These are phyloP conservation scores for Citeromyces matritensis DNA, from an alignment of 805 yeast genomes.

Conservation along the genomic window DNA sequence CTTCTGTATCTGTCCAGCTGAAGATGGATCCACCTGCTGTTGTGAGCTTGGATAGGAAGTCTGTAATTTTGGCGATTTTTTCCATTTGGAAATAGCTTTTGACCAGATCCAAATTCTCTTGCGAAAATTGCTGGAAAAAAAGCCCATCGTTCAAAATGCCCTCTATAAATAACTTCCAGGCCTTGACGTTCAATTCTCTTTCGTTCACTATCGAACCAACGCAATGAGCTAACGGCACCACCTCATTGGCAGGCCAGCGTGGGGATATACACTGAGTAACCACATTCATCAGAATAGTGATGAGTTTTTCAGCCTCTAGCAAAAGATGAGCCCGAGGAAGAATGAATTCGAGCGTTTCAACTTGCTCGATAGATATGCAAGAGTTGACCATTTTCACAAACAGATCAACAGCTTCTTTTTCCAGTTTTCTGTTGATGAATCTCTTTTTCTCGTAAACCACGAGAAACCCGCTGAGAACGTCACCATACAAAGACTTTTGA, in stretches of 20 bases:
- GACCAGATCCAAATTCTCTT: too few species aligned
- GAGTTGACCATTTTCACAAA: conserved; percentile 10
- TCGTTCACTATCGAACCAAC: conserved; percentile 10
- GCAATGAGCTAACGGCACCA: too few species aligned
- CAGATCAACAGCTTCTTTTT: conserved; percentile 20
- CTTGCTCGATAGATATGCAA: too few species aligned
- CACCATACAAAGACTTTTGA: conserved; percentile 17
- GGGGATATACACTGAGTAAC: too few species aligned
- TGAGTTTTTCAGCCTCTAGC: too few species aligned
- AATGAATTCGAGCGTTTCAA: too few species aligned
- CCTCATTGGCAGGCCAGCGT: too few species aligned
- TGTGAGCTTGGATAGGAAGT: conserved; percentile 23
- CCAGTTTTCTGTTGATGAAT: too few species aligned
- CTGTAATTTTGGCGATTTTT: conserved; percentile 40
- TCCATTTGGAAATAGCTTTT: conserved; percentile 43
- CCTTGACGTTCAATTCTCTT: conserved; percentile 22
- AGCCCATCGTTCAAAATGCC: conserved; percentile 51
- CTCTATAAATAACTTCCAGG: conserved; percentile 48
- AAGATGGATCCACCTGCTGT: conserved; percentile 6
- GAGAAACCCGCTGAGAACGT: too few species aligned
- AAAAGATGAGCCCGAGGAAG: too few species aligned
- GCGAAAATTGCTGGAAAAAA: conserved; percentile 13
- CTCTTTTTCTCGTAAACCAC: too few species aligned
- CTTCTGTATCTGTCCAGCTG: conserved; percentile 17
- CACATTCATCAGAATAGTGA: too few species aligned